Base-by-base conservation (phyloP, 2,329 filamentous ascomycete species). In the Leptographium wingfieldii region DNA sequence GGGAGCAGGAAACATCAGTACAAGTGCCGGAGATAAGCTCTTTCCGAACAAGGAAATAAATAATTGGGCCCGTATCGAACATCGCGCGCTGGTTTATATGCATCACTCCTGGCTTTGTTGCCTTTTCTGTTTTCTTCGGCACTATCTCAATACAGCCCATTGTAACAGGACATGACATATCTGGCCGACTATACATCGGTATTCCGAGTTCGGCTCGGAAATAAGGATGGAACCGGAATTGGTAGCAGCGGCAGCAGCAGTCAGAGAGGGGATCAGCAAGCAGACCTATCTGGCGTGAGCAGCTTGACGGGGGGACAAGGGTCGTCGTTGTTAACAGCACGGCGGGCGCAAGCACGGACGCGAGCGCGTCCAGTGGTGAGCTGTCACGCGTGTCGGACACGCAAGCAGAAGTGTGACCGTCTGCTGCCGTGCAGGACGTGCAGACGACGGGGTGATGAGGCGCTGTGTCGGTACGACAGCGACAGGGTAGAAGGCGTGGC, bases 331-430 rank as follows among this genome's bases (percentile, higher is more conserved):
- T 3, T 7, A 3, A 27, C 48, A 10, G 12, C 10, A 4, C 22
- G 48, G 3, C 48, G 48, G 9, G 10, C 22, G 14, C 38, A 40
- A 14, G 38, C 14, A 9, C 46, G 46, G 12, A 22, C 29, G 33
- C 59, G 58, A 31, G 31, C 60, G 3, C 69, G 75, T 7, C 72
- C 71, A 54, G 67, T 75, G 46, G 69, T 77, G 25, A 76, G 75
- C 5, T 77, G 74, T 65, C 67, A 68, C 2, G 66, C 69, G 52
- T 77, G 75, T 60, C 74, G 76, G 62, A 67, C 66, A 25, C 73
- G 75, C 61, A 77, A 77, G 66, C 69, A 73, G 9, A 72, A 71
- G 59, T 77, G 75, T 62, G 74, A 77, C 62, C 70, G 74, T 16
- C 71, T 70, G 49, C 74, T 65, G 33, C 63, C 73, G 1, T 77